Conservation (phyloP, 1,139 yeast genomes). For the Lodderomyces theae region DNA sequence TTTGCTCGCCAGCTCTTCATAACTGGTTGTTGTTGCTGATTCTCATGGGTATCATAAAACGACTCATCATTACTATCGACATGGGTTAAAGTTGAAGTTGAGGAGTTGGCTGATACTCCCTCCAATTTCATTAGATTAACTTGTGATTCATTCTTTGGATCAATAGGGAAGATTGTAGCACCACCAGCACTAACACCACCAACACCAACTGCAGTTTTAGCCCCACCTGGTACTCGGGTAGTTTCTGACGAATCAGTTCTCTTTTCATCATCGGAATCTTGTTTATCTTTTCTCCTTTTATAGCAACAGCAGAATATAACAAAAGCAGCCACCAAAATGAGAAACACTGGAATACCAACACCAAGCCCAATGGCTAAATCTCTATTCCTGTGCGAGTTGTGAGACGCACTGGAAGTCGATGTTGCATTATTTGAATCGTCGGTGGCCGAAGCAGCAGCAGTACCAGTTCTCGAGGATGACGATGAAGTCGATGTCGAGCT, state of each 20-base stretch:
- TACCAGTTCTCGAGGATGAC: slow-evolving; percentile 23
- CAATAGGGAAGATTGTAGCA: slow-evolving; percentile 7
- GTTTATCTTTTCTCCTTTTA: slow-evolving; percentile 34
- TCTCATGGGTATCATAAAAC: slow-evolving; percentile 6
- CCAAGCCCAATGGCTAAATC: slow-evolving; percentile 83
- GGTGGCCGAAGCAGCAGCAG: slow-evolving; percentile 23
- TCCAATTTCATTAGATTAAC: slow-evolving; percentile 52
- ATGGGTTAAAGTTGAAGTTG: slow-evolving; percentile 37
- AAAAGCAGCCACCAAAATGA: slow-evolving; percentile 46
- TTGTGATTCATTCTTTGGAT: slow-evolving; percentile 11
- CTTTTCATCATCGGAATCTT: slow-evolving; percentile 20
- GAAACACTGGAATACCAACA: slow-evolving; percentile 69
- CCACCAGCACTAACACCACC: slow-evolving; percentile 21
- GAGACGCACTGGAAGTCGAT: slow-evolving; percentile 18
- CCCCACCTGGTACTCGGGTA: not conserved
- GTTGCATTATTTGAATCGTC: slow-evolving; percentile 20
- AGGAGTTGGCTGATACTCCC: slow-evolving; percentile 28
- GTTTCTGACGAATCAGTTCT: not conserved
- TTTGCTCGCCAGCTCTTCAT: slow-evolving; percentile 73
- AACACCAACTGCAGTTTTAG: no score
- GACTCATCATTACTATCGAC: slow-evolving; percentile 29
- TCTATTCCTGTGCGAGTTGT: slow-evolving; percentile 19
- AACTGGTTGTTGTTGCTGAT: slow-evolving; percentile 16
- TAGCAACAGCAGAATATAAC: slow-evolving; percentile 60
- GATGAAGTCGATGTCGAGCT: slow-evolving; percentile 23